Evolutionary conservation across 2,329 filamentous ascomycete species (phyloP).

Genomic region (Aotearoamyces nothofagi): DNA sequence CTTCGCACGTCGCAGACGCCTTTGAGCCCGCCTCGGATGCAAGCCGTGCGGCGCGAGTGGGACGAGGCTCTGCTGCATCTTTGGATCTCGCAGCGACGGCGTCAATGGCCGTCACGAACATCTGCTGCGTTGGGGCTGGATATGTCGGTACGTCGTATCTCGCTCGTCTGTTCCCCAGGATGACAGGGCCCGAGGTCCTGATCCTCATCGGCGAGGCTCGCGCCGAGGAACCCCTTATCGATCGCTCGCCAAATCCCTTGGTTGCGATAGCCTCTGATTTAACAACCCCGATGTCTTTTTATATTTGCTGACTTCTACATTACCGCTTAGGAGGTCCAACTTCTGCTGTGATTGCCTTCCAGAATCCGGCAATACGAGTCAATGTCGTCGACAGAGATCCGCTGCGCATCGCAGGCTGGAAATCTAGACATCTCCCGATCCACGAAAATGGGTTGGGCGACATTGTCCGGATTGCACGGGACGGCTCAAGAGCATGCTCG

Average conservation of each 20-base stretch:
- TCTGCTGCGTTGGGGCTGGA: slow-evolving; percentile 62
- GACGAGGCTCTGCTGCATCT: background rate
- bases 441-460: slow-evolving; percentile 59
- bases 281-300: too few species aligned
- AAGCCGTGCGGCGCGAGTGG: background rate
- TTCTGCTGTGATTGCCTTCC: slow-evolving; percentile 56
- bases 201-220: too few species aligned
- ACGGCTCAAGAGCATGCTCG: slow-evolving; percentile 32
- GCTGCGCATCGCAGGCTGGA: slow-evolving; percentile 54
- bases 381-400: slow-evolving; percentile 61
- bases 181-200: too few species aligned
- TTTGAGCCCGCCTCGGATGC: slow-evolving; percentile 6
- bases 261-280: too few species aligned
- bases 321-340: slow-evolving; percentile 49
- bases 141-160: slow-evolving; percentile 55
- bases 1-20: slow-evolving; percentile 11
- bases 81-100: background rate
- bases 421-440: slow-evolving; percentile 57
- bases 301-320: slow-evolving; percentile 3
- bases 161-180: too few species aligned
- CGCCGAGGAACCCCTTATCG: too few species aligned
- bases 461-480: slow-evolving; percentile 49
- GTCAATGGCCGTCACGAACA: slow-evolving; percentile 30
- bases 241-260: too few species aligned
- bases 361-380: slow-evolving; percentile 56